These are phyloP conservation scores for Serendipita vermifera DNA, from an alignment of 768 basidiomycete genomes.

Conservation along the genomic window DNA sequence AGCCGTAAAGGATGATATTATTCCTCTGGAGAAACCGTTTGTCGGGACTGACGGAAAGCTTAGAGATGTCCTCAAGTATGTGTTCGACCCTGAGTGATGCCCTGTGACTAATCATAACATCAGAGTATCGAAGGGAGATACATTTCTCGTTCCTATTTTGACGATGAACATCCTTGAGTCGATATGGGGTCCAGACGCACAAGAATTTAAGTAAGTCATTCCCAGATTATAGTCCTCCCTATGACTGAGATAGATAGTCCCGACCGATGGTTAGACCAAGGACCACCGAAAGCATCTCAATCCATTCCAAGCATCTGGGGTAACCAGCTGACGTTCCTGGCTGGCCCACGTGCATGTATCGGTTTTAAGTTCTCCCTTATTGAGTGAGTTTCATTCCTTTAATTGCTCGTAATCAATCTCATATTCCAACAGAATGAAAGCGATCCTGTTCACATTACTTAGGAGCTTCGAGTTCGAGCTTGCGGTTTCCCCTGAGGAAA, in stretches of 20 bases:
- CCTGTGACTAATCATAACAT: conserved; percentile 1
- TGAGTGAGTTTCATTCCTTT: background rate
- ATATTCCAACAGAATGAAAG: background rate
- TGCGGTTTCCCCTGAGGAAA: background rate
- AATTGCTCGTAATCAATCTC: background rate
- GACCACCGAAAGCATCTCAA: background rate
- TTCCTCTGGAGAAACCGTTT: conserved; percentile 21
- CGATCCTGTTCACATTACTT: background rate
- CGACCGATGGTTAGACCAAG: conserved; percentile 1
- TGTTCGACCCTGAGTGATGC: background rate
- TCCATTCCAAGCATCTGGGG: conserved; percentile 7
- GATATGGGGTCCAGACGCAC: conserved; percentile 27
- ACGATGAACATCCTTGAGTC: conserved; percentile 21
- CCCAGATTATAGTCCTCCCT: background rate
- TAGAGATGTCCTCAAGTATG: conserved; percentile 15
- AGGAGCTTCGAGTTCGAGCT: conserved; percentile 7
- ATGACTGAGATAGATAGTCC: background rate
- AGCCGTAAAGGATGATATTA: conserved; percentile 21
- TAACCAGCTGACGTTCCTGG: conserved; percentile 9
- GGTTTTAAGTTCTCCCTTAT: conserved; percentile 9
- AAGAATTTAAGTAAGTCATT: conserved; percentile 21
- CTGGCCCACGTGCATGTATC: conserved; percentile 10
- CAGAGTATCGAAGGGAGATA: conserved; percentile 14
- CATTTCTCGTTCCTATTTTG: conserved; percentile 21
- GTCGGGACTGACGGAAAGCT: conserved; percentile 15